These are phyloP conservation scores for Juncus effusus DNA, from an alignment of 176 grass and related monocot species.

Conservation along the genomic window DNA sequence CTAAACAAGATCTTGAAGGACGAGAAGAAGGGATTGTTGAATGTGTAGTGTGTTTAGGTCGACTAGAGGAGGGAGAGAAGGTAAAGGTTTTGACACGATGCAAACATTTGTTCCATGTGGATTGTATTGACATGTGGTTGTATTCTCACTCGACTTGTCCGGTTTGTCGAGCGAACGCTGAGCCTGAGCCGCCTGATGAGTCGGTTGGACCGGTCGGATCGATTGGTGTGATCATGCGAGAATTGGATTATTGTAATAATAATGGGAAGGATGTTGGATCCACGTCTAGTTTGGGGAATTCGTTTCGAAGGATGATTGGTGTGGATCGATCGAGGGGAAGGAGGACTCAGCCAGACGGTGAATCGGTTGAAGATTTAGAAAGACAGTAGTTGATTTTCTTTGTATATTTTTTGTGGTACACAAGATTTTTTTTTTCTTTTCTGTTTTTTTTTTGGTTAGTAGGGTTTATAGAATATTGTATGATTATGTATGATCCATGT, in stretches of 20 bases:
- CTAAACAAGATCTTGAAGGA: not conserved
- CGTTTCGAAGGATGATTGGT: not conserved
- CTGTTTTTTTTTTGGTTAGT: not conserved
- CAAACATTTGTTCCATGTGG: conserved; percentile 59
- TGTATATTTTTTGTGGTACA: not conserved
- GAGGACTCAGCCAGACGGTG: not conserved
- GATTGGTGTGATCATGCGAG: not conserved
- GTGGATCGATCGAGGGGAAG: not conserved
- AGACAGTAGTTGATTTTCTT: conserved; percentile 12
- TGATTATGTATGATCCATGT: not conserved
- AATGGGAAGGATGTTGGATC: conserved; percentile 19
- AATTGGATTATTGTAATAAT: not conserved
- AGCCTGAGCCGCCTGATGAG: conserved; percentile 11
- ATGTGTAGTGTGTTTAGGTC: conserved; percentile 58
- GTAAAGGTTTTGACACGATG: conserved; percentile 42
- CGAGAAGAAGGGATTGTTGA: not conserved
- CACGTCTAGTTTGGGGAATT: conserved; percentile 18
- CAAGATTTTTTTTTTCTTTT: not conserved
- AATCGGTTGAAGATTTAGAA: conserved; percentile 21
- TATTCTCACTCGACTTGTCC: conserved; percentile 46
- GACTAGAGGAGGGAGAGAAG: conserved; percentile 54
- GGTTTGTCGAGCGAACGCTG: conserved; percentile 48
- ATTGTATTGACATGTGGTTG: conserved; percentile 73
- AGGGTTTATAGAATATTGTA: too few relatives aligned
- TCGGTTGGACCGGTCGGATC: not conserved